Conservation (phyloP, 306 rosid species). For the Senna tora region DNA sequence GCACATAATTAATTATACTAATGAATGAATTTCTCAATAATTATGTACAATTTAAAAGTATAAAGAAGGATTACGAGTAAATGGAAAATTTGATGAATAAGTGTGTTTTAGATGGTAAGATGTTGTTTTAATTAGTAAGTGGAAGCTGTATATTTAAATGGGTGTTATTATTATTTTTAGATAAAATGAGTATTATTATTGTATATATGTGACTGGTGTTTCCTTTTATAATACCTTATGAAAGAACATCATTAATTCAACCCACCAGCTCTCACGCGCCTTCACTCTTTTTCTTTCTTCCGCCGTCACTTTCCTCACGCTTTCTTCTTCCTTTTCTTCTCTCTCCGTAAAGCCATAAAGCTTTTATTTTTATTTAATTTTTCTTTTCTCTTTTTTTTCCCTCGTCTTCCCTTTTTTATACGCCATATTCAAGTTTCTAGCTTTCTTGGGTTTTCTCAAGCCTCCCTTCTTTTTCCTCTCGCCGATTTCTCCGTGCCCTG, state of each 20-base stretch:
- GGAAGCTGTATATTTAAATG: too few species aligned
- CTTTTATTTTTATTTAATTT: neutral
- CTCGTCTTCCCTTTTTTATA: neutral
- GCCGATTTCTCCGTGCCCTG: too few species aligned
- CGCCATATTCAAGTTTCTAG: neutral
- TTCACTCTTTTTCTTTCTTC: neutral
- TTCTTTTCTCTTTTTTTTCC: neutral
- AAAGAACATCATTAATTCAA: neutral
- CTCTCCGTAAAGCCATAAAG: neutral
- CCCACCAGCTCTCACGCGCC: conserved; percentile 30
- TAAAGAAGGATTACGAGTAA: too few species aligned
- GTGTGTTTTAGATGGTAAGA: too few species aligned
- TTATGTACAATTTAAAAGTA: too few species aligned
- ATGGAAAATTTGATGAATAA: too few species aligned
- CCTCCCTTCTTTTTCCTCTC: neutral
- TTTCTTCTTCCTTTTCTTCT: neutral
- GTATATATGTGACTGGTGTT: too few species aligned
- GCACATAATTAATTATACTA: too few species aligned
- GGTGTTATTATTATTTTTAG: too few species aligned
- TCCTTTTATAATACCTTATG: neutral
- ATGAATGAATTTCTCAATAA: too few species aligned
- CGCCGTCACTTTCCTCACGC: conserved; percentile 10
- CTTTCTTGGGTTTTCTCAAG: neutral
- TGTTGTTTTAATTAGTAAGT: too few species aligned
- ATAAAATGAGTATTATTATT: too few species aligned